These are phyloP conservation scores for Pseudocohnilembus persalinus DNA, from an alignment of 169 alveolate species.

Conservation along the genomic window DNA sequence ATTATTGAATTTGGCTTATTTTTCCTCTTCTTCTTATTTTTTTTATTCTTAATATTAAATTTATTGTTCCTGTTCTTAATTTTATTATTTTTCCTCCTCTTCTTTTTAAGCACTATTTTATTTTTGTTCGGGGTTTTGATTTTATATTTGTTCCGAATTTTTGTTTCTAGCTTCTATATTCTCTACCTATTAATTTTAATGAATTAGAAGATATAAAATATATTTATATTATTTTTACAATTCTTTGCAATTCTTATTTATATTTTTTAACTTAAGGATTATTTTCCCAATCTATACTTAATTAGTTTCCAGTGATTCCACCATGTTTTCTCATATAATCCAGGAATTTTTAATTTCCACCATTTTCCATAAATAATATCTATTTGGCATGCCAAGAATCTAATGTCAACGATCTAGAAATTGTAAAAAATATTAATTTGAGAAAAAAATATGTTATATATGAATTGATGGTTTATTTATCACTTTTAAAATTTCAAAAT, in stretches of 20 bases:
- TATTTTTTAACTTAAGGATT: neutral
- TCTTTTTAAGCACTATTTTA: neutral
- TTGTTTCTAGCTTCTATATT: no score
- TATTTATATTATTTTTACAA: neutral
- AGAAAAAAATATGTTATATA: no score
- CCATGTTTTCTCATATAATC: neutral
- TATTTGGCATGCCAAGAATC: neutral
- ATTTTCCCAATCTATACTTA: neutral
- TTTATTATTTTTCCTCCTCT: neutral
- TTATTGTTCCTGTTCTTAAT: neutral
- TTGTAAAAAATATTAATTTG: no score
- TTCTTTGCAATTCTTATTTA: neutral
- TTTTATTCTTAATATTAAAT: no score
- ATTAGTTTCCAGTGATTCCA: neutral
- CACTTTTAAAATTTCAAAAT: neutral
- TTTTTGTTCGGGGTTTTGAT: no score
- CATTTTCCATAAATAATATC: neutral
- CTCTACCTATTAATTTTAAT: no score
- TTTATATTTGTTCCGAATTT: no score
- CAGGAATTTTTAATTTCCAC: neutral
- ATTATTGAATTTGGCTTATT: no score
- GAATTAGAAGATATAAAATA: no score
- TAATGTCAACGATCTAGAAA: neutral
- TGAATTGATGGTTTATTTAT: no score
- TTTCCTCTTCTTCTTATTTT: neutral